phyloP scores from a whole-genome alignment of 2,329 filamentous ascomycete genomes.

The Pseudocercospora cruenta region DNA sequence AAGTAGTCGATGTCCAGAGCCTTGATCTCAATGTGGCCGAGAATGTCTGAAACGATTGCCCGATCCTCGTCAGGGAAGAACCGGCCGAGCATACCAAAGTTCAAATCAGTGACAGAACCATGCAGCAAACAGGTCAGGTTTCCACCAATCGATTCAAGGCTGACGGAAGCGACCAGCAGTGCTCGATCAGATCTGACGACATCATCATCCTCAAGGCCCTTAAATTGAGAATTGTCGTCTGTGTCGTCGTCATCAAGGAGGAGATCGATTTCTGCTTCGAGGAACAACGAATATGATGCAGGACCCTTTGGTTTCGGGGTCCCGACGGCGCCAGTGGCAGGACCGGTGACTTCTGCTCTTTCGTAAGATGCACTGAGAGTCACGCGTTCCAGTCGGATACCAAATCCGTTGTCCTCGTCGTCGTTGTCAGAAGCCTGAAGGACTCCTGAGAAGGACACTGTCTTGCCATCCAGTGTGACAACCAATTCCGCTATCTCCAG shows the following conservation, averaged over 20 bases:
- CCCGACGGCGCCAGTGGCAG: too few relatives aligned
- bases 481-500: background rate
- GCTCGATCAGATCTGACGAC: background rate
- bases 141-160: background rate
- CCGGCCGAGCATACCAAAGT: background rate
- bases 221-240: background rate
- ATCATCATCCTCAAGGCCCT: background rate
- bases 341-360: background rate
- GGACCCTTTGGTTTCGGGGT: background rate
- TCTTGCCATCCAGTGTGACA: background rate
- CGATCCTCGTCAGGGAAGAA: conserved; percentile 11
- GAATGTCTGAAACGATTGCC: background rate
- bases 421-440: background rate
- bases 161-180: background rate
- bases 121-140: conserved; percentile 1
- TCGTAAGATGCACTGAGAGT: background rate
- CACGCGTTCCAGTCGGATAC: conserved; percentile 3
- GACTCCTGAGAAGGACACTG: background rate
- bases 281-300: background rate
- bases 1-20: conserved; percentile 6
- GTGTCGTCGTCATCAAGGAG: too few relatives aligned
- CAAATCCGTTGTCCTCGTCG: background rate
- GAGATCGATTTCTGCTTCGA: conserved; percentile 7
- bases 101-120: background rate
- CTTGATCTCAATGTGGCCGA: conserved; percentile 1